Evolutionary conservation across 345 rosid species (phyloP), one percentile per base, ranked within the genome.

Genomic region (Moringa oleifera): DNA sequence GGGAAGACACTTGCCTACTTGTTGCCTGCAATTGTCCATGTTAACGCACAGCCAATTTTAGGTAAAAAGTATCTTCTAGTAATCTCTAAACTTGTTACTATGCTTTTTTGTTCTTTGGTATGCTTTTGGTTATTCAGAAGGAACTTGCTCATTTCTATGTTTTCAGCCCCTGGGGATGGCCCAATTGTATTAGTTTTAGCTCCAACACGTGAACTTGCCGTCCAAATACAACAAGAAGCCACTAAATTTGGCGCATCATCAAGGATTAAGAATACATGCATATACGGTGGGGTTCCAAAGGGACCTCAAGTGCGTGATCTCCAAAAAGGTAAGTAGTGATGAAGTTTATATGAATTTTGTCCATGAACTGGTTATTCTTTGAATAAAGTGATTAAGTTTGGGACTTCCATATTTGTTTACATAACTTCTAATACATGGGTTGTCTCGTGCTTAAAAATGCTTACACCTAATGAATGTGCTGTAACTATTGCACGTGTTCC

Each of bases 281-380:
- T 91, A 57, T 95, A 95, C 60, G 99, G 99, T 68, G 99, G 99
- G 70, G 99, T 95, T 72, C 99, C 99, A 6, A 95, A 95, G 80
- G 99, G 99, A 72, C 99, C 99, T 72, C 99, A 95, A 77, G 96
- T 95, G 66, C 99, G 97, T 79, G 97, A 95, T 85, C 90, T 95
- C 68, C 99, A 91, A 81, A 95, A 95, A 87, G 99, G 99, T 94
- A 63, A 77, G 77, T 59, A 68, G 68, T 77, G 61, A 69, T 65
- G 66, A 67, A 57, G 70, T 71, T 72, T 72, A 66, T 71, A 63
- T 60, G 75, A 72, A 58, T 72, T 75, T 59, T 68, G 70, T 41
- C 12, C 47, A 41, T 3, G 33, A 28, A 28, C 33, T 28, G 66
- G 24, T 68, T 45, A 62, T 68, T 58, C 54, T 71, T 36, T 24